phyloP scores from a whole-genome alignment of 2,329 filamentous ascomycete genomes.

The Phialemonium atrogriseum region DNA sequence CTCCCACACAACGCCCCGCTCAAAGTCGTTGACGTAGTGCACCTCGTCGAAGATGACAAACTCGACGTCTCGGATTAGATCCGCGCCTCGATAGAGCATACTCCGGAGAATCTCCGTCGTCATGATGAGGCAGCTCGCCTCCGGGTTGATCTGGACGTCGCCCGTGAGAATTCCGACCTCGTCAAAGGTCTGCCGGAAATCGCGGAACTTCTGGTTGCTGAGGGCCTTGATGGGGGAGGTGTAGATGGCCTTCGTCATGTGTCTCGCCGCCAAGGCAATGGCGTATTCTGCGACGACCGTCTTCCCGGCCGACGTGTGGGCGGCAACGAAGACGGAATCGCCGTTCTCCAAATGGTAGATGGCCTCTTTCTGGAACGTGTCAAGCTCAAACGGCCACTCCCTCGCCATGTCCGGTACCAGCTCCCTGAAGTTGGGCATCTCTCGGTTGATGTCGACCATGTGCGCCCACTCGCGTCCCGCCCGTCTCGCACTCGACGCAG shows the following conservation, averaged over 20 bases:
- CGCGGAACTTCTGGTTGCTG: conserved; percentile 97
- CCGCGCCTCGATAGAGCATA: conserved; percentile 95
- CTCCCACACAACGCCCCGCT: conserved; percentile 97
- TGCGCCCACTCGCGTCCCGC: conserved; percentile 90
- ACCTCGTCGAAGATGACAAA: conserved; percentile 99
- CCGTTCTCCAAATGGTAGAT: conserved; percentile 95
- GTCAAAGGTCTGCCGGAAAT: conserved; percentile 83
- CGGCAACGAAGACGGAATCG: conserved; percentile 95
- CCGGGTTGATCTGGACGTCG: conserved; percentile 95
- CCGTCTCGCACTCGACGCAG: conserved; percentile 62
- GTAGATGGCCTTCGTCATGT: conserved; percentile 99
- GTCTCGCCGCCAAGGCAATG: conserved; percentile 90
- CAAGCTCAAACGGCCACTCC: conserved; percentile 94
- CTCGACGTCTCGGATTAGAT: conserved; percentile 93
- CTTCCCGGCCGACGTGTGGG: conserved; percentile 95
- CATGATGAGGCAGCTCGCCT: conserved; percentile 98
- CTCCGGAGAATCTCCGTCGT: conserved; percentile 96
- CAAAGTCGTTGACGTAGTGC: conserved; percentile 94
- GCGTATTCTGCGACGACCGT: conserved; percentile 98
- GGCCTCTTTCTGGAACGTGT: conserved; percentile 97
- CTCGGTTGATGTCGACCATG: conserved; percentile 91
- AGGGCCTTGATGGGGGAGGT: conserved; percentile 97
- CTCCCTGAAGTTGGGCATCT: conserved; percentile 89
- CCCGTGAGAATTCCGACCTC: conserved; percentile 96
- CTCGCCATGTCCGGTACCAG: conserved; percentile 93